Evolutionary conservation across 768 basidiomycete species (phyloP).

Genomic region (Clitopilus hobsonii): DNA sequence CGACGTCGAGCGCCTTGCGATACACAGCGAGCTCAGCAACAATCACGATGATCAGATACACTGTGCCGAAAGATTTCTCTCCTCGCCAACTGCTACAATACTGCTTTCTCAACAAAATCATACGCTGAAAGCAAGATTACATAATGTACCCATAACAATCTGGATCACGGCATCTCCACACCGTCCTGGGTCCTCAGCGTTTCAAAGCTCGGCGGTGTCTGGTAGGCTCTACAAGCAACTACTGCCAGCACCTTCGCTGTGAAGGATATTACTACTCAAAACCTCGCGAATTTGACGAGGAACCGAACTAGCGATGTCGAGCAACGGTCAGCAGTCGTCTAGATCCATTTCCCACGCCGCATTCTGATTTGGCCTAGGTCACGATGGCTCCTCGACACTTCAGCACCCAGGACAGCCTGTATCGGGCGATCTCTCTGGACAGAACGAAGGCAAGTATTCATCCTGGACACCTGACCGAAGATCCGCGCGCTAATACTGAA

Average conservation of each 20-base stretch:
- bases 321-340: neutral
- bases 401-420: neutral
- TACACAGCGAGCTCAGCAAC: too few relatives aligned
- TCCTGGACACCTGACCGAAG: neutral
- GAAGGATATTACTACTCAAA: neutral
- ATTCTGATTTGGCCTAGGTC: neutral
- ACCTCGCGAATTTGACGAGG: too few relatives aligned
- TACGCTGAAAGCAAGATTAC: neutral
- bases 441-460: neutral
- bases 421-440: neutral
- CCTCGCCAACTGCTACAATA: too few relatives aligned
- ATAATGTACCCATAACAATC: neutral
- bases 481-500: neutral
- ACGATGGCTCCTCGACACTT: neutral
- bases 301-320: too few relatives aligned
- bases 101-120: too few relatives aligned
- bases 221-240: too few relatives aligned
- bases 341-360: neutral
- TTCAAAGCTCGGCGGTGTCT: too few relatives aligned
- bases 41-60: too few relatives aligned
- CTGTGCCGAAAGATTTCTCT: too few relatives aligned
- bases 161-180: neutral
- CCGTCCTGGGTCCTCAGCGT: too few relatives aligned
- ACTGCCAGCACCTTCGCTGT: too few relatives aligned
- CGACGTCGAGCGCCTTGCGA: too few relatives aligned